A percentile compares a stretch with the other conserved stretches of the same genome.
These are phyloP conservation scores for Macroventuria anomochaeta DNA, from an alignment of 2,329 filamentous ascomycete genomes.

Conservation along the genomic window DNA sequence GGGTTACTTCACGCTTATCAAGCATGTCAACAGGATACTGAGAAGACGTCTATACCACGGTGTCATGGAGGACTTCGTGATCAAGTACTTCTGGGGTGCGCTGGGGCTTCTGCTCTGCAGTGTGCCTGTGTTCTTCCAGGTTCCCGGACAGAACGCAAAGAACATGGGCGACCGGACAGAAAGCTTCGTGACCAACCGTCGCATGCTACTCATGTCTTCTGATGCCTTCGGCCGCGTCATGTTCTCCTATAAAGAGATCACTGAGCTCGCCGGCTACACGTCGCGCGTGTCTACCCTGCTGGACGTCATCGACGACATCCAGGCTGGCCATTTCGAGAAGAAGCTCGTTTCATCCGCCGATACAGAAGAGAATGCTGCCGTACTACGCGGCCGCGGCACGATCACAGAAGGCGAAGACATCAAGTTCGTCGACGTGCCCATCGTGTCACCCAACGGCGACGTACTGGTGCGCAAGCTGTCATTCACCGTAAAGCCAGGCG, in stretches of 20 bases:
- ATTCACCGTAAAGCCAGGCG: slow-evolving; percentile 83
- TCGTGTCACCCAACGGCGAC: slow-evolving; percentile 95
- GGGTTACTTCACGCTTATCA: slow-evolving; percentile 98
- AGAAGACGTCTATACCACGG: slow-evolving; percentile 91
- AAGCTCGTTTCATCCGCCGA: slow-evolving; percentile 89
- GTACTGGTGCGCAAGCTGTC: slow-evolving; percentile 85
- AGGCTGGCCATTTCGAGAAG: slow-evolving; percentile 91
- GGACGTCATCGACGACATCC: slow-evolving; percentile 93
- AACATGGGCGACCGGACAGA: slow-evolving; percentile 74
- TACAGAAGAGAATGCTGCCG: slow-evolving; percentile 79
- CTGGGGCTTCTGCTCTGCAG: slow-evolving; percentile 90
- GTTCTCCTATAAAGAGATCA: slow-evolving; percentile 75
- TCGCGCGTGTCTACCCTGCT: slow-evolving; percentile 88
- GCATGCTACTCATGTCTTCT: slow-evolving; percentile 89
- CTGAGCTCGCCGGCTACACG: slow-evolving; percentile 93
- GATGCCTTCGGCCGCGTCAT: slow-evolving; percentile 64
- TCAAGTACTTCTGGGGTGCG: slow-evolving; percentile 99
- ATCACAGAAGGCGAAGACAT: slow-evolving; percentile 85
- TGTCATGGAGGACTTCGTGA: slow-evolving; percentile 99
- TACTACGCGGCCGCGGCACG: slow-evolving; percentile 80
- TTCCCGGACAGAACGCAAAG: slow-evolving; percentile 65
- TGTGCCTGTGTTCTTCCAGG: slow-evolving; percentile 93
- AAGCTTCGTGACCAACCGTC: slow-evolving; percentile 89
- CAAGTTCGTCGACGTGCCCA: slow-evolving; percentile 86
- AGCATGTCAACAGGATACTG: slow-evolving; percentile 96